Base-by-base conservation (phyloP, 2,329 filamentous ascomycete genomes). In the Acarospora socialis region DNA sequence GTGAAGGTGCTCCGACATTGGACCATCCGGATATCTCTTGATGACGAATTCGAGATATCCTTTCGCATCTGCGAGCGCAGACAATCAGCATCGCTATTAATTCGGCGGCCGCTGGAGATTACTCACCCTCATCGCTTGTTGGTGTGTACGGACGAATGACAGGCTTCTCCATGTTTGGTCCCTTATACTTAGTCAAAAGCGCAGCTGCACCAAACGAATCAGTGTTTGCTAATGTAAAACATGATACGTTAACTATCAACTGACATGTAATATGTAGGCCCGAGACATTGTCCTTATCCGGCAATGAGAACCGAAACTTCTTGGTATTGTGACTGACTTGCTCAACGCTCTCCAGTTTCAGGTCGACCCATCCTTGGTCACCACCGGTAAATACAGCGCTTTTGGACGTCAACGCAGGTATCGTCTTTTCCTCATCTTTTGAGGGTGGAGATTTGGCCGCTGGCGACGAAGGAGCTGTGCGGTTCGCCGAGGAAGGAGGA, bases 301-400 rank as follows among this genome's bases (percentile, higher is more conserved):
- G 81, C 25, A 95, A 73, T 49, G 77, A 74, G 60, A 98, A 95
- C 47, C 81, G 76, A 53, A 95, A 68, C 48, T 72, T 77, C 74
- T 95, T 95, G 48, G 84, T 92, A 68, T 95, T 95, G 68, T 86
- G 80, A 66, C 83, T 94, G 61, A 94, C 60, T 27, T 66, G 60
- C 60, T 92, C 79, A 30, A 84, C 70, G 34, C 77, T 73, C 35
- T 82, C 72, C 35, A 95, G 67, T 61, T 80, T 76, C 45, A 95
- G 68, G 40, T 74, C 75, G 42, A 94, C 56, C 60, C 84, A 95
- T 44, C 83, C 86, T 60, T 94, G 84, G 40, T 92, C 82, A 43
- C 82, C 83, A 44, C 87, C 86, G 20, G 70, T 80, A 56, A 95
- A 77, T 36, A 67, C 14, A 53, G 35, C 52, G 58, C 23, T 56